Conservation (phyloP, 129 eudicot species). For the Solidago caesia region DNA sequence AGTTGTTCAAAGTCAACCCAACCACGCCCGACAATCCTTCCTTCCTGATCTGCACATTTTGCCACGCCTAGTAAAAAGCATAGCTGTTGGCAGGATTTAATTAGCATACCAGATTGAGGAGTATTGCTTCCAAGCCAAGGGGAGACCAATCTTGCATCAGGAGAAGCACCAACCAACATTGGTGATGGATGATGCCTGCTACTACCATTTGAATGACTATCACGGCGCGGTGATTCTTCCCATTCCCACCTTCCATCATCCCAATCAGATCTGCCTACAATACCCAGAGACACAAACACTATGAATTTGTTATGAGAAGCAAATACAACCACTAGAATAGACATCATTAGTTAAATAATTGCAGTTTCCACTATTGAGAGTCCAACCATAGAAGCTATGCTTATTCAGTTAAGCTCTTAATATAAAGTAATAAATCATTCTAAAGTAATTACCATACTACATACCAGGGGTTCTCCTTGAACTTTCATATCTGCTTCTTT, state of each 20-base stretch:
- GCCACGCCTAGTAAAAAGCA: too few relatives aligned
- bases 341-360: background rate
- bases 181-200: constrained; percentile 61
- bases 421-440: background rate
- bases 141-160: constrained; percentile 71
- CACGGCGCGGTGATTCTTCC: constrained; percentile 70
- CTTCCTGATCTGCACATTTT: background rate
- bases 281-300: constrained; percentile 3
- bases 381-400: background rate
- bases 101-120: constrained; percentile 54
- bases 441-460: constrained; percentile 9
- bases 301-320: background rate
- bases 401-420: background rate
- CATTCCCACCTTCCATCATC: constrained; percentile 80
- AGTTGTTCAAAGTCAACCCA: background rate
- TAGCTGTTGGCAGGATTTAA: too few relatives aligned
- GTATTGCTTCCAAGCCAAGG: constrained; percentile 90
- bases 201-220: constrained; percentile 38
- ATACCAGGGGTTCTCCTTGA: constrained; percentile 80
- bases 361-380: background rate
- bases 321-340: background rate
- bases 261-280: constrained; percentile 69
- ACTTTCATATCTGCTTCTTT: constrained; percentile 70
- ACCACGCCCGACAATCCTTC: too few relatives aligned
- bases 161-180: constrained; percentile 64